These are phyloP conservation scores for Piper betle DNA, from an alignment of 164 flowering plant genomes.

Conservation along the genomic window DNA sequence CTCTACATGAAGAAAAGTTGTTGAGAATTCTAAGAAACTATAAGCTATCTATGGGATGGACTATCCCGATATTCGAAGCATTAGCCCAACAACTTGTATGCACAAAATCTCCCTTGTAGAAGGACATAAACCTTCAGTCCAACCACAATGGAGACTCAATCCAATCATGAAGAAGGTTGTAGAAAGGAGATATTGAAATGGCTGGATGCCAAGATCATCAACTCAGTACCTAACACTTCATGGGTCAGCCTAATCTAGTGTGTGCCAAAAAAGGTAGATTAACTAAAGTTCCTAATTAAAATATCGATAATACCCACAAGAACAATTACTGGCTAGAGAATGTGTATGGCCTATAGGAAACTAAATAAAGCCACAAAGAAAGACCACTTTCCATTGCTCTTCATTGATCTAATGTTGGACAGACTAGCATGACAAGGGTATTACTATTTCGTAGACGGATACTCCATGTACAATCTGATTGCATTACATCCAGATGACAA, in stretches of 20 bases:
- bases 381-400: too few relatives aligned
- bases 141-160: not conserved
- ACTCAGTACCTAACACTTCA: too few relatives aligned
- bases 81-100: not conserved
- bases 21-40: too few relatives aligned
- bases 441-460: slow-evolving; percentile 6
- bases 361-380: too few relatives aligned
- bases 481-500: not conserved
- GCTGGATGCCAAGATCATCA: too few relatives aligned
- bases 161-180: too few relatives aligned
- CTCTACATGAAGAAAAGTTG: too few relatives aligned
- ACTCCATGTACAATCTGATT: slow-evolving; percentile 2
- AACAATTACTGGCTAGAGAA: not conserved
- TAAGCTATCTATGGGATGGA: not conserved
- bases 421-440: not conserved
- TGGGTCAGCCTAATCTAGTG: not conserved
- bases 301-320: not conserved
- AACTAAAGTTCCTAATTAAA: not conserved
- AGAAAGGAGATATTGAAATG: too few relatives aligned
- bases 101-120: not conserved
- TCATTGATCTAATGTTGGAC: not conserved
- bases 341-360: too few relatives aligned
- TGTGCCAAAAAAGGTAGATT: slow-evolving; percentile 1
- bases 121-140: not conserved
- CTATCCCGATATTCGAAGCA: not conserved